These are phyloP conservation scores for Fraxinus excelsior DNA, from an alignment of 257 asterid genomes.

Conservation along the genomic window DNA sequence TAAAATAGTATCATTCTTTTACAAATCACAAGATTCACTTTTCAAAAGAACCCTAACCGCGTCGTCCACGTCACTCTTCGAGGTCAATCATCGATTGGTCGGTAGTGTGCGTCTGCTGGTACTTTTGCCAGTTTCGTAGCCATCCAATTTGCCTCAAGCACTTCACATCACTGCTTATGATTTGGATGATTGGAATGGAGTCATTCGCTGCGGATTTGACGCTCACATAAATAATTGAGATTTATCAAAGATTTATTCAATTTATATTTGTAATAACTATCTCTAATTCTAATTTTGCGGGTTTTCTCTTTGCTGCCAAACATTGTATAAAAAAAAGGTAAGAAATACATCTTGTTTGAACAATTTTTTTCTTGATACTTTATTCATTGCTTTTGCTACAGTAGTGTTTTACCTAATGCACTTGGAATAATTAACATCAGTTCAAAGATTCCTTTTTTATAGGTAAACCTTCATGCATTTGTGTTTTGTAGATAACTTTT, in stretches of 20 bases:
- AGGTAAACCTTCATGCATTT: background rate
- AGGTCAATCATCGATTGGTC: too few species aligned
- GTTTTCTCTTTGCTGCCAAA: background rate
- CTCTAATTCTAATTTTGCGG: background rate
- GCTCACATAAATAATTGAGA: conserved; percentile 31
- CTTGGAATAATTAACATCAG: background rate
- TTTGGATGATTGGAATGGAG: conserved; percentile 43
- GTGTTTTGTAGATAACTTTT: too few species aligned
- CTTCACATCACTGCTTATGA: conserved; percentile 55
- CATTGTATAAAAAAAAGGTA: background rate
- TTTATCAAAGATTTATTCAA: background rate
- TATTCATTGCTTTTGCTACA: background rate
- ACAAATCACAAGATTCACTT: too few species aligned
- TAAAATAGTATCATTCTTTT: too few species aligned
- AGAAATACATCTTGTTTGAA: background rate
- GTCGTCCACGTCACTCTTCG: too few species aligned
- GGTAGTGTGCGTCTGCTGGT: too few species aligned
- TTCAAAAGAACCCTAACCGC: too few species aligned
- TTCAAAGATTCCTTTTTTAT: background rate
- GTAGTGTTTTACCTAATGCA: background rate
- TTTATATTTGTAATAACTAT: background rate
- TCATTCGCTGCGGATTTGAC: conserved; percentile 36
- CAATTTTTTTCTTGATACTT: background rate
- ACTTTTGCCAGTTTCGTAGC: too few species aligned
- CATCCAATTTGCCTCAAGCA: too few species aligned